phyloP scores from a whole-genome alignment of 768 basidiomycete genomes.

The Mycena pura region DNA sequence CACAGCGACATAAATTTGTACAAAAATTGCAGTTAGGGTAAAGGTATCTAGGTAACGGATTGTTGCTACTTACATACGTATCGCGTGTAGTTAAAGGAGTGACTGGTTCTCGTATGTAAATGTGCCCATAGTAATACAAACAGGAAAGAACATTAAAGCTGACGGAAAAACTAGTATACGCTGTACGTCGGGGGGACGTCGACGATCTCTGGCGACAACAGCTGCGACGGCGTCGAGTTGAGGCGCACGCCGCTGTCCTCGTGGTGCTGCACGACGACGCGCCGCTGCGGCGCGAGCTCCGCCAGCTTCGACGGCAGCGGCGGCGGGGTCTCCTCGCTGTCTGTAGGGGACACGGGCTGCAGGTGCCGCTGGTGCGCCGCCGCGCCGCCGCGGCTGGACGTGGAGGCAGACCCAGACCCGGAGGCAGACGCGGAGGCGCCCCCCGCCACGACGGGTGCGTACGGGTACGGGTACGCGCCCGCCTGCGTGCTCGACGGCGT shows the following conservation, averaged over 20 bases:
- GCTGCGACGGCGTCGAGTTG: background rate
- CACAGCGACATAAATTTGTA: too few relatives aligned
- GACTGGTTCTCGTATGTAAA: too few relatives aligned
- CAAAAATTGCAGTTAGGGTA: too few relatives aligned
- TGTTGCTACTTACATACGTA: too few relatives aligned
- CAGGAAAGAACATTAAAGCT: too few relatives aligned
- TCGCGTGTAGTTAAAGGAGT: too few relatives aligned
- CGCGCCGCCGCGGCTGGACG: background rate
- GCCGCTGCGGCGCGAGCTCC: background rate
- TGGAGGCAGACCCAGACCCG: background rate
- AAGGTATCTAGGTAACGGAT: too few relatives aligned
- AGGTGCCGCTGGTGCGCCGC: constrained; percentile 3
- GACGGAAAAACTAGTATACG: too few relatives aligned
- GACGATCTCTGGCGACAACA: background rate
- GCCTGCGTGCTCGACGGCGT: too few relatives aligned
- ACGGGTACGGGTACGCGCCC: background rate
- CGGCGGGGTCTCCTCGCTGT: too few relatives aligned
- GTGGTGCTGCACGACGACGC: constrained; percentile 2
- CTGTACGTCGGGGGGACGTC: background rate
- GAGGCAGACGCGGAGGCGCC: background rate
- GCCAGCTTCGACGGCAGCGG: constrained; percentile 12
- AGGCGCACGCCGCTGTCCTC: constrained; percentile 23
- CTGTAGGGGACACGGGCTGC: too few relatives aligned
- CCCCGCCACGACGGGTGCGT: background rate
- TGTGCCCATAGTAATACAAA: too few relatives aligned